Evolutionary conservation across 805 yeast species (phyloP).

Genomic region (Candida pseudoglaebosa): DNA sequence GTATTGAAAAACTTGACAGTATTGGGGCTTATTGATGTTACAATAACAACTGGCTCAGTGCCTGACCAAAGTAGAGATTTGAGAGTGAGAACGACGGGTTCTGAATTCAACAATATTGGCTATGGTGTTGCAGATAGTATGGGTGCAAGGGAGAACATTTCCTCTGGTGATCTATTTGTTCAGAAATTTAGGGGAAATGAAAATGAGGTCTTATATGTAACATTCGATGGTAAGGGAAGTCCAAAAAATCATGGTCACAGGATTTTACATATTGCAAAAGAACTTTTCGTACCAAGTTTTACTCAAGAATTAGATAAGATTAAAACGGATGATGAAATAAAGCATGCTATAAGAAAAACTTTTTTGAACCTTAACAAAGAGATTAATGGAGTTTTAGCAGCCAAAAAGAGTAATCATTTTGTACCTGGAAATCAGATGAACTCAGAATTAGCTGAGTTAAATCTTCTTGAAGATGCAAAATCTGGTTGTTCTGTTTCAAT

Average conservation of each 20-base stretch:
- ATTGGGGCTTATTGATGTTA: slow-evolving; percentile 91
- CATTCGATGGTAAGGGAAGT: slow-evolving; percentile 80
- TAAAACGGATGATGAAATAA: slow-evolving; percentile 44
- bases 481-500: slow-evolving; percentile 87
- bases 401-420: slow-evolving; percentile 38
- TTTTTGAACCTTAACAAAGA: slow-evolving; percentile 79
- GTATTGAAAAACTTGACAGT: slow-evolving; percentile 64
- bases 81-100: slow-evolving; percentile 87
- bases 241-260: slow-evolving; percentile 44
- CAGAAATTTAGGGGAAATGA: slow-evolving; percentile 85
- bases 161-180: slow-evolving; percentile 79
- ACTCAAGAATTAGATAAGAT: slow-evolving; percentile 58
- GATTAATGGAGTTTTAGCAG: slow-evolving; percentile 58
- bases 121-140: slow-evolving; percentile 91
- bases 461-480: slow-evolving; percentile 58
- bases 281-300: slow-evolving; percentile 61
- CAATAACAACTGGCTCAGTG: slow-evolving; percentile 79
- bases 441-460: slow-evolving; percentile 39
- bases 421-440: slow-evolving; percentile 30
- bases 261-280: slow-evolving; percentile 70
- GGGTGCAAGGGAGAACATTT: slow-evolving; percentile 61
- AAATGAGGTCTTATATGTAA: slow-evolving; percentile 73
- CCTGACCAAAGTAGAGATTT: slow-evolving; percentile 84
- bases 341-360: slow-evolving; percentile 77
- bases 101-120: slow-evolving; percentile 67